Conservation (phyloP, 129 eudicot genomes). For the Pseudognaphalium luteoalbum region DNA sequence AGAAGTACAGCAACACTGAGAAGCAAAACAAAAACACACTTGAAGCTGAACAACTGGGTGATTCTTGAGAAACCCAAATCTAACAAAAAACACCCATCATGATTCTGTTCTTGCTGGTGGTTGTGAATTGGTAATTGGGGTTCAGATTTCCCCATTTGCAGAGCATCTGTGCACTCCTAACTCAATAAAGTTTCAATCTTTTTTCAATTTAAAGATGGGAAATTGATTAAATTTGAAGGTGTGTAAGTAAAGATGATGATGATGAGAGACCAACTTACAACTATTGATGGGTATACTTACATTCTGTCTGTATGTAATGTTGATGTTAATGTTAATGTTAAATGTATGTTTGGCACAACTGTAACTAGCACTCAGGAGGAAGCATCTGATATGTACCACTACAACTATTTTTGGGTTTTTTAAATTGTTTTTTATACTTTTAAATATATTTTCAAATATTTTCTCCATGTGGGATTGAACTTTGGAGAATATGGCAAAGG, state of each 20-base stretch:
- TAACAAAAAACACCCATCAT: conserved; percentile 10
- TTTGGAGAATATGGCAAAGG: background rate
- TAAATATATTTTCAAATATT: conserved; percentile 25
- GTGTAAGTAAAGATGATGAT: conserved; percentile 18
- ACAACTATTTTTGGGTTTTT: conserved; percentile 25
- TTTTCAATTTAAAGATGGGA: background rate
- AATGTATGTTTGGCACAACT: conserved; percentile 36
- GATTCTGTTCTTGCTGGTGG: conserved; percentile 36
- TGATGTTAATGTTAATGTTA: background rate
- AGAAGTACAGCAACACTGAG: conserved; percentile 46
- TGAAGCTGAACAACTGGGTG: conserved; percentile 41
- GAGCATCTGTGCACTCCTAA: conserved; percentile 57
- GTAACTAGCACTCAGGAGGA: conserved; percentile 43
- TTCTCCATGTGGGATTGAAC: conserved; percentile 25
- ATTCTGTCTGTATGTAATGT: conserved; percentile 17
- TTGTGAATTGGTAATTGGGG: conserved; percentile 52
- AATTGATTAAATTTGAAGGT: conserved; percentile 26
- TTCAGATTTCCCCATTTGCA: conserved; percentile 70
- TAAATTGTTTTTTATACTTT: background rate
- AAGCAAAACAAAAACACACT: conserved; percentile 58
- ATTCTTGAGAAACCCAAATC: conserved; percentile 33
- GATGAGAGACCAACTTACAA: conserved; percentile 44
- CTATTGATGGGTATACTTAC: conserved; percentile 35
- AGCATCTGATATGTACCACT: conserved; percentile 43
- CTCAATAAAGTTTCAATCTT: background rate